Percentiles rank a stretch among this genome's conserved stretches.
Conservation (phyloP, 2,329 filamentous ascomycete species). For the Sclerotinia spermophila region DNA sequence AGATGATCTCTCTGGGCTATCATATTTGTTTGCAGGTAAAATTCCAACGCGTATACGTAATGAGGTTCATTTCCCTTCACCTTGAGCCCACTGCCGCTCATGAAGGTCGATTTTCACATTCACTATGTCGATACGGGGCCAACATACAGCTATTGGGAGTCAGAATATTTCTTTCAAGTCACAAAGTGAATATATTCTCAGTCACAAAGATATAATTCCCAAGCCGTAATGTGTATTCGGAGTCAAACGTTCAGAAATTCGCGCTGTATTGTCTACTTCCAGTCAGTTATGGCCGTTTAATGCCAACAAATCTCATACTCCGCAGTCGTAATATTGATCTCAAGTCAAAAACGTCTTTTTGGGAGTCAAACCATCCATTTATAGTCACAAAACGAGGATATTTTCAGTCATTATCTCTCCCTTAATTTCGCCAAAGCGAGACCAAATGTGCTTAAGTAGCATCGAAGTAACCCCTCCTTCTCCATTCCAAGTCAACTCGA, state of each 20-base stretch:
- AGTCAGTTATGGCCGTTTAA: background rate
- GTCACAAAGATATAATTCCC: background rate
- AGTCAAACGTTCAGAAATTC: no score
- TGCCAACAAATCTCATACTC: background rate
- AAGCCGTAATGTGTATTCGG: background rate
- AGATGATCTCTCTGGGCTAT: fast-evolving
- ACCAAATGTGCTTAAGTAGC: background rate
- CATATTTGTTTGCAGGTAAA: background rate
- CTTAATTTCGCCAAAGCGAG: background rate
- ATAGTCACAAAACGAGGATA: background rate
- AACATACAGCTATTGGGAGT: background rate
- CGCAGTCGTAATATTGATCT: background rate
- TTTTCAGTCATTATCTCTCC: background rate
- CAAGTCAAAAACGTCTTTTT: background rate
- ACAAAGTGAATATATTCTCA: background rate
- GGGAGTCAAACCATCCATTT: background rate
- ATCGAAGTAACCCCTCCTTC: no score
- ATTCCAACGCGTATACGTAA: background rate
- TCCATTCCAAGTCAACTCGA: background rate
- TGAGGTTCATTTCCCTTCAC: background rate
- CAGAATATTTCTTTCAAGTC: background rate
- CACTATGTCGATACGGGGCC: background rate
- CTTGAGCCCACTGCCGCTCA: background rate
- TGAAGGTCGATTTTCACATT: no score
- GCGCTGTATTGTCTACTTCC: background rate